These are phyloP conservation scores for Boletales sp. DNA, from an alignment of 768 basidiomycete genomes.

Conservation along the genomic window DNA sequence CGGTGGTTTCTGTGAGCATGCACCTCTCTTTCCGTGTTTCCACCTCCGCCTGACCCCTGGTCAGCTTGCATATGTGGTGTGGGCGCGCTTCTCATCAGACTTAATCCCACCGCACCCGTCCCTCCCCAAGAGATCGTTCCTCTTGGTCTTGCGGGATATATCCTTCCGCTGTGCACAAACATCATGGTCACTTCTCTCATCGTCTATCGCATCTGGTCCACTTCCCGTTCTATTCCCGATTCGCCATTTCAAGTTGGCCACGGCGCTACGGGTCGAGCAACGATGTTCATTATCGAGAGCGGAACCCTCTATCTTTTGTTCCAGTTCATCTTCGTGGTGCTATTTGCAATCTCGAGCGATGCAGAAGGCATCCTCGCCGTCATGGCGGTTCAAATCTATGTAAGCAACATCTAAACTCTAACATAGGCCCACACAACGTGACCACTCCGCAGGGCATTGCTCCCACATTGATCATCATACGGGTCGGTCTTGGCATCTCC, in stretches of 20 bases:
- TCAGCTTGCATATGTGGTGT: slow-evolving; percentile 31
- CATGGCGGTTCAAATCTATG: slow-evolving; percentile 39
- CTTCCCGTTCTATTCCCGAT: slow-evolving; percentile 12
- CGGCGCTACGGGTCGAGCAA: slow-evolving; percentile 24
- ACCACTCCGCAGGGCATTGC: slow-evolving; percentile 27
- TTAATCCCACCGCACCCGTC: slow-evolving; percentile 27
- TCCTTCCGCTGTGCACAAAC: slow-evolving; percentile 41
- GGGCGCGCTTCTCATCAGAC: slow-evolving; percentile 27
- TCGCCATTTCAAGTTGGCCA: slow-evolving; percentile 10
- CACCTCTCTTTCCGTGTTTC: not conserved
- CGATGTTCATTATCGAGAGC: slow-evolving; percentile 37
- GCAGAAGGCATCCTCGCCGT: slow-evolving; percentile 37
- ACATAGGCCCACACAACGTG: not conserved
- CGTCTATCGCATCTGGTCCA: slow-evolving; percentile 36
- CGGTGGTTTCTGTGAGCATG: slow-evolving; percentile 31
- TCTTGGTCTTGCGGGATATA: slow-evolving; percentile 34
- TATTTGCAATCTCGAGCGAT: slow-evolving; percentile 32
- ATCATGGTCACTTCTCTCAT: slow-evolving; percentile 41
- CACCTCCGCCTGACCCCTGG: not conserved
- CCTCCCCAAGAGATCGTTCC: slow-evolving; percentile 35
- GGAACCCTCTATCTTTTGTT: slow-evolving; percentile 37
- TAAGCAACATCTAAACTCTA: slow-evolving; percentile 13
- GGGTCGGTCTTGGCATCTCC: slow-evolving; percentile 31
- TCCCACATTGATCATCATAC: slow-evolving; percentile 35
- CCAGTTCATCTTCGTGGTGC: slow-evolving; percentile 40